Evolutionary conservation across 1,284 basidiomycete species (phyloP).

Genomic region (Cerrena zonata): DNA sequence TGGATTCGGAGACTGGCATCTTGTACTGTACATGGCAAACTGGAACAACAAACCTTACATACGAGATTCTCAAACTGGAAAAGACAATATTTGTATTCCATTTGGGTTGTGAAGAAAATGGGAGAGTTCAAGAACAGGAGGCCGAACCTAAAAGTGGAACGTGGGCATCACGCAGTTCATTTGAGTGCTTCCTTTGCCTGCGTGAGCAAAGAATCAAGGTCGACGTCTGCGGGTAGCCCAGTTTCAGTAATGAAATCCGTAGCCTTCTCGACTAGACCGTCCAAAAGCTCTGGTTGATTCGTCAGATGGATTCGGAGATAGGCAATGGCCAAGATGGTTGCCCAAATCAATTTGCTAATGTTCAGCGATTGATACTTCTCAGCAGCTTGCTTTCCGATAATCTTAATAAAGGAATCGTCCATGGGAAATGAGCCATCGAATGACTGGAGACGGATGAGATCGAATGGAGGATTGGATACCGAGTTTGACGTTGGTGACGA

Average conservation of each 20-base stretch:
- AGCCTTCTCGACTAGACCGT: constrained; percentile 10
- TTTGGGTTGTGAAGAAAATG: no score
- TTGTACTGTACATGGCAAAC: no score
- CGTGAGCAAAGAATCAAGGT: constrained; percentile 6
- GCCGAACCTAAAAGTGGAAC: no score
- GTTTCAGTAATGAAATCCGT: constrained; percentile 4
- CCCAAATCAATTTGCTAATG: constrained; percentile 3
- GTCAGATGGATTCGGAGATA: constrained; percentile 2
- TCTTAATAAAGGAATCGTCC: background rate
- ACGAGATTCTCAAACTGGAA: no score
- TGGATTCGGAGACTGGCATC: no score
- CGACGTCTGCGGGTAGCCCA: background rate
- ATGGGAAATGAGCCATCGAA: constrained; percentile 11
- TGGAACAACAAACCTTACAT: no score
- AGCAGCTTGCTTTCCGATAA: constrained; percentile 6
- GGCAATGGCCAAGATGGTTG: constrained; percentile 2
- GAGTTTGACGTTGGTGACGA: background rate
- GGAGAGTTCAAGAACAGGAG: no score
- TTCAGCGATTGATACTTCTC: background rate
- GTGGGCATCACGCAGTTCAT: no score
- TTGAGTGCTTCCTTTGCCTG: constrained; percentile 1
- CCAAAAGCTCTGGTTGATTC: constrained; percentile 2
- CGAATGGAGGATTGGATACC: no score
- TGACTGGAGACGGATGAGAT: constrained; percentile 7
- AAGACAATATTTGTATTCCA: no score